Evolutionary conservation across 129 eudicot species (phyloP).

Genomic region (Centaurea solstitialis): DNA sequence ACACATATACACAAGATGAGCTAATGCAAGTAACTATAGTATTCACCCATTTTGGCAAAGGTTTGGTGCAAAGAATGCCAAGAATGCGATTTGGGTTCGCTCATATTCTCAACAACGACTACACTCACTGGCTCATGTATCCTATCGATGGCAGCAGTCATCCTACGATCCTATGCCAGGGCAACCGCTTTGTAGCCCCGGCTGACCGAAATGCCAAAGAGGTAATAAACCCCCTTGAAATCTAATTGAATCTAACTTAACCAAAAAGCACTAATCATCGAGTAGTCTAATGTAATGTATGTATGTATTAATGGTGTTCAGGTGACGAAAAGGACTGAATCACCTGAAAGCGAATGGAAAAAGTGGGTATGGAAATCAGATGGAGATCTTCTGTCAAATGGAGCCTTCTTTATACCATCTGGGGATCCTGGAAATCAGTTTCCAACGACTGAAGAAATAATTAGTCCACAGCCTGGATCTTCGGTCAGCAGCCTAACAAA

Average conservation of each 20-base stretch:
- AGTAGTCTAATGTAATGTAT: too few species aligned
- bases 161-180: slow-evolving; percentile 64
- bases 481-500: slow-evolving; percentile 33
- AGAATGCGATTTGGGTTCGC: slow-evolving; percentile 57
- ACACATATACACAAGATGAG: slow-evolving; percentile 30
- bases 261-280: not conserved
- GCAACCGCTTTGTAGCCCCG: slow-evolving; percentile 61
- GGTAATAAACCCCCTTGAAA: slow-evolving; percentile 29
- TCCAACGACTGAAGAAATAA: slow-evolving; percentile 6
- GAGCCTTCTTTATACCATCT: slow-evolving; percentile 54
- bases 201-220: slow-evolving; percentile 51
- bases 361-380: slow-evolving; percentile 59
- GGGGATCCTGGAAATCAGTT: slow-evolving; percentile 33
- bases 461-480: slow-evolving; percentile 42
- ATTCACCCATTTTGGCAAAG: slow-evolving; percentile 69
- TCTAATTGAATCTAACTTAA: not conserved
- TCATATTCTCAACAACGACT: slow-evolving; percentile 69
- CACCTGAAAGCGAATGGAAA: slow-evolving; percentile 45
- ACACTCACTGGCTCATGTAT: slow-evolving; percentile 67
- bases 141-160: slow-evolving; percentile 65
- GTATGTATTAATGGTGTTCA: slow-evolving; percentile 7
- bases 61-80: slow-evolving; percentile 65
- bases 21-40: slow-evolving; percentile 64
- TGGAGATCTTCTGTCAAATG: slow-evolving; percentile 52
- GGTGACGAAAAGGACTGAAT: slow-evolving; percentile 66